phyloP scores from a whole-genome alignment of 306 rosid genomes.

The Elaeagnus macrophylla region DNA sequence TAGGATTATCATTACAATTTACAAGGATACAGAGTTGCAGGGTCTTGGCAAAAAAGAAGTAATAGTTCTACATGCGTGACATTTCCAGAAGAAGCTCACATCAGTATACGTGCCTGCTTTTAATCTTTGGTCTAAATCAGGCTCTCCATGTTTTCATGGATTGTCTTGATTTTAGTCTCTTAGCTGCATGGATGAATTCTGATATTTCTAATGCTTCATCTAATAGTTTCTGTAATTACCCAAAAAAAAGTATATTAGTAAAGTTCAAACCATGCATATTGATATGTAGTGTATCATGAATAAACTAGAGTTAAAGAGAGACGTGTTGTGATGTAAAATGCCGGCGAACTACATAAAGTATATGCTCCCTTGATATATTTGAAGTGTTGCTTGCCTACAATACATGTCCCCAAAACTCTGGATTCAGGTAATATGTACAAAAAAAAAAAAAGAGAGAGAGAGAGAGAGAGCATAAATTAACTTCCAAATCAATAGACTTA shows the following conservation, averaged over 20 bases:
- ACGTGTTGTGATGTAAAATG: constrained; percentile 51
- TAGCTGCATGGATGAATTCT: constrained; percentile 38
- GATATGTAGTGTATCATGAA: too few species aligned
- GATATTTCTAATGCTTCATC: constrained; percentile 36
- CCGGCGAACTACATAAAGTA: constrained; percentile 31
- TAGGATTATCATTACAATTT: not conserved
- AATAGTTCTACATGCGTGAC: not conserved
- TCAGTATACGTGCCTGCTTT: constrained; percentile 19
- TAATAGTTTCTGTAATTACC: constrained; percentile 29
- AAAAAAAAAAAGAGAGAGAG: not conserved
- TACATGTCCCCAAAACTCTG: not conserved
- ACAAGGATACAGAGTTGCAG: constrained; percentile 14
- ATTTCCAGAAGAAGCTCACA: constrained; percentile 12
- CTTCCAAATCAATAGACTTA: constrained; percentile 24
- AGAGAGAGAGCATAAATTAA: not conserved
- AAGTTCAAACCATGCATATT: not conserved
- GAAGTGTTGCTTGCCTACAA: constrained; percentile 30
- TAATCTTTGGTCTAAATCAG: constrained; percentile 9
- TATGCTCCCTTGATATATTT: constrained; percentile 35
- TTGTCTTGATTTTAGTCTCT: constrained; percentile 22
- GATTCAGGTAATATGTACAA: not conserved
- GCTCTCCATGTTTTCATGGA: constrained; percentile 1
- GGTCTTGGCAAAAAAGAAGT: constrained; percentile 6
- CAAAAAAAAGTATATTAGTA: not conserved
- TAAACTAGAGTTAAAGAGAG: constrained; percentile 1